These are phyloP conservation scores for Colletotrichum cereale DNA, from an alignment of 2,329 filamentous ascomycete species.

Conservation along the genomic window DNA sequence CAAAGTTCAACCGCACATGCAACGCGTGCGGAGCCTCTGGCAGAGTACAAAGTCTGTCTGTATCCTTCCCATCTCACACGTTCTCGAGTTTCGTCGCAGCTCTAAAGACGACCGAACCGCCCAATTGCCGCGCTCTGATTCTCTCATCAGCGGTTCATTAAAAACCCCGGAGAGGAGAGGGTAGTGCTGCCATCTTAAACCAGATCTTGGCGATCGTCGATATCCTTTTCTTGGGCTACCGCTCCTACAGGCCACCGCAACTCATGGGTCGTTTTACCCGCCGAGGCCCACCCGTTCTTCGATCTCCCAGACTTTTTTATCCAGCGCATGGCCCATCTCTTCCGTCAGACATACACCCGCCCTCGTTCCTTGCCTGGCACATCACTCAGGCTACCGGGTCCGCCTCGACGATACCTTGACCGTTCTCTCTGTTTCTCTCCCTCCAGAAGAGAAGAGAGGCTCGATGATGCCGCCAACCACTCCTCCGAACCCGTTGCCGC, in stretches of 20 bases:
- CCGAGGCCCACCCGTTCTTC: not conserved
- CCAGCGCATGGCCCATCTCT: conserved; percentile 23
- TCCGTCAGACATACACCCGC: not conserved
- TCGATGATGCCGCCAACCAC: conserved; percentile 25
- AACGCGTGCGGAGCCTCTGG: conserved; percentile 3
- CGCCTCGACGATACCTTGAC: conserved; percentile 5
- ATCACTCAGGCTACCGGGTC: not conserved
- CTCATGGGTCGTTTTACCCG: conserved; percentile 23
- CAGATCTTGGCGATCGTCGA: conserved; percentile 35
- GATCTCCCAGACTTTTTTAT: conserved; percentile 21
- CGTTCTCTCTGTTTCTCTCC: not conserved
- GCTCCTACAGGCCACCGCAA: conserved; percentile 7
- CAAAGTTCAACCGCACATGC: not conserved
- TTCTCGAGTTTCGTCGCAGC: conserved; percentile 15
- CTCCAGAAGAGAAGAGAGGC: not conserved
- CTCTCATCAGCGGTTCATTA: not conserved
- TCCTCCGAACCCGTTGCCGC: conserved; percentile 53
- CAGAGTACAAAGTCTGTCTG: not conserved
- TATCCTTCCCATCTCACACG: not conserved
- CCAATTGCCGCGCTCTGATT: not conserved
- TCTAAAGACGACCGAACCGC: conserved; percentile 17
- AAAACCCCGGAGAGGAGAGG: not conserved
- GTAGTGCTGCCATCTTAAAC: conserved; percentile 18
- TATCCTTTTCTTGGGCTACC: not conserved
- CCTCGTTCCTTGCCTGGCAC: conserved; percentile 14